Evolutionary conservation across 768 basidiomycete genomes (phyloP).

Genomic region (Mycena galopus): DNA sequence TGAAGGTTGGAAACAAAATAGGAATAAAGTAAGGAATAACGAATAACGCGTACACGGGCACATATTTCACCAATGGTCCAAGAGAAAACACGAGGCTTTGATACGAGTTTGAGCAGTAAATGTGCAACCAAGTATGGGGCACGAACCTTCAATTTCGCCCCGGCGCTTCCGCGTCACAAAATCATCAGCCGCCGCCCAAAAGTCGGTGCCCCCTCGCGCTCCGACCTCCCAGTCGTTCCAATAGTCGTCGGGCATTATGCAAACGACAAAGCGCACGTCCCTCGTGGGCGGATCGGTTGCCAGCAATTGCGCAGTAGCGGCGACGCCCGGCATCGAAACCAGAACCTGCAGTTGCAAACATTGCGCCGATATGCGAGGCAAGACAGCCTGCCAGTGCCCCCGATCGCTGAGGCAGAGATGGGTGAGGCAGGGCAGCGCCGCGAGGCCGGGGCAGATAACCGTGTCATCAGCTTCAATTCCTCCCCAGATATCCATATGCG

Average conservation of each 20-base stretch:
- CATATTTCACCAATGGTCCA: too few relatives aligned
- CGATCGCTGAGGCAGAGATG: too few relatives aligned
- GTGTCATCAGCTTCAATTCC: too few relatives aligned
- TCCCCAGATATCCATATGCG: too few relatives aligned
- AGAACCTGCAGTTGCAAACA: too few relatives aligned
- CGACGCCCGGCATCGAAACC: background rate
- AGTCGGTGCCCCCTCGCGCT: background rate
- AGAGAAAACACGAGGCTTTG: background rate
- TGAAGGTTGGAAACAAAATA: too few relatives aligned
- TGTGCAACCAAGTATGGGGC: background rate
- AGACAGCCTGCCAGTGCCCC: too few relatives aligned
- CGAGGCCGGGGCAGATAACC: too few relatives aligned
- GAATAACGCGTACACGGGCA: too few relatives aligned
- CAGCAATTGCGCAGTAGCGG: background rate
- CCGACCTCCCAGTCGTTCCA: slow-evolving; percentile 18
- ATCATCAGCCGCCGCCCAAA: slow-evolving; percentile 18
- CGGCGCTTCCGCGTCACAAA: slow-evolving; percentile 11
- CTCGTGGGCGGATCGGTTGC: background rate
- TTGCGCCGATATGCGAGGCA: too few relatives aligned
- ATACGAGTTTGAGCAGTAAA: background rate
- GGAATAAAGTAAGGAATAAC: too few relatives aligned
- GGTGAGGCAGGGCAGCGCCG: too few relatives aligned
- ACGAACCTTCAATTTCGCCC: slow-evolving; percentile 3
- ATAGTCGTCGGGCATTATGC: background rate
- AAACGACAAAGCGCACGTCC: slow-evolving; percentile 13